These are phyloP conservation scores for Colletotrichum falcatum DNA, from an alignment of 2,329 filamentous ascomycete genomes.

Conservation along the genomic window DNA sequence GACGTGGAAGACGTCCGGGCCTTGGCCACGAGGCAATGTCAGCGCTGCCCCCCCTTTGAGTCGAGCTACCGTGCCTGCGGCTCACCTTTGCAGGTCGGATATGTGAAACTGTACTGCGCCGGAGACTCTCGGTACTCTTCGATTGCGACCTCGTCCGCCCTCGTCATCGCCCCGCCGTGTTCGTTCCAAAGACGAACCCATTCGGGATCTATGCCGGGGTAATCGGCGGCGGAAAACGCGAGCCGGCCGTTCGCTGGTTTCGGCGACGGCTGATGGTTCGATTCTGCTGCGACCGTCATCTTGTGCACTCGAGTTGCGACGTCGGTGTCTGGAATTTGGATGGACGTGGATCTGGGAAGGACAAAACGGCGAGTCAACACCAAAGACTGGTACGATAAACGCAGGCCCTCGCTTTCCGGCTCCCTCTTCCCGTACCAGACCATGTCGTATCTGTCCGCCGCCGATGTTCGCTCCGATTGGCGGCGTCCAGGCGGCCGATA, in stretches of 20 bases:
- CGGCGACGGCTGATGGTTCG: not conserved
- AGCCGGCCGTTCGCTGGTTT: not conserved
- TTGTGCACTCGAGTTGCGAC: not conserved
- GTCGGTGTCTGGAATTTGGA: not conserved
- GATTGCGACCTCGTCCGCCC: constrained; percentile 47
- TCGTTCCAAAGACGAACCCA: constrained; percentile 47
- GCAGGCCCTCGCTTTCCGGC: no score
- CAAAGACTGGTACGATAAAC: no score
- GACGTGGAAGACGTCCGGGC: constrained; percentile 28
- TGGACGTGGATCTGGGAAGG: not conserved
- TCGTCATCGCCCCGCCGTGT: constrained; percentile 45
- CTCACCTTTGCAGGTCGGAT: constrained; percentile 45
- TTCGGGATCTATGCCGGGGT: constrained; percentile 45
- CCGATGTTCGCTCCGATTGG: constrained; percentile 15
- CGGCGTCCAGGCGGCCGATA: constrained; percentile 31
- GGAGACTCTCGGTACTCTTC: constrained; percentile 46
- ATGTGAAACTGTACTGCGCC: constrained; percentile 47
- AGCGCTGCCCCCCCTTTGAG: no score
- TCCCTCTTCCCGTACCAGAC: not conserved
- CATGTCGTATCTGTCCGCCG: not conserved
- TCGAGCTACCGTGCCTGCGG: accelerated
- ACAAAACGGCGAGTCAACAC: not conserved
- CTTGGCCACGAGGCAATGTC: not conserved
- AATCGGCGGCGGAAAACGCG: constrained; percentile 31
- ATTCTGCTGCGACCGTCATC: constrained; percentile 5